Evolutionary conservation across 768 basidiomycete genomes (phyloP), one percentile per base, ranked within the genome.

Genomic region (Tylopilus subfusipes): DNA sequence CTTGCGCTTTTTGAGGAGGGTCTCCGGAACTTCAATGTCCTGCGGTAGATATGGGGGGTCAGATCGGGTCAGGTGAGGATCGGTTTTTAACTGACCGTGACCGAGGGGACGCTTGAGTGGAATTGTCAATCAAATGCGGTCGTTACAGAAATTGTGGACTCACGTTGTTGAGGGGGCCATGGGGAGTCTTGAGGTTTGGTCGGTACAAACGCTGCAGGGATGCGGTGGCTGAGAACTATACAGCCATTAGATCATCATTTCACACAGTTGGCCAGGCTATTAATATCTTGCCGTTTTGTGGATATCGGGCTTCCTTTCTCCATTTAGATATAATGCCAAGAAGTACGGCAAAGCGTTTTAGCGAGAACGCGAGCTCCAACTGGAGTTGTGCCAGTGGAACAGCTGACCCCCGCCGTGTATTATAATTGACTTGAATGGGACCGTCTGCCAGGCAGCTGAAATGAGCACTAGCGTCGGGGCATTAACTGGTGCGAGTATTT

Each of bases 1-100:
- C 80, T 95, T 94, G 78, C 95, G 87, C 82, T 96, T 98, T 85
- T 97, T 98, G 80, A 98, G 92, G 80, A 98, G 86, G 71, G 95
- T 98, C 87, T 97, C 95, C 74, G 95, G 95, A 78, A 96, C 95
- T 84, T 95, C 90, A 73, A 97, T 86, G 70, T 86, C 84, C 90
- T 93, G 66, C 57, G 57, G 47, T 25, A 21, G 21, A 38, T 22
- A 30, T 38, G 18, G 39, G 0, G 22, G 22, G 52, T 68, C 33
- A 72, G 42, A 52, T 45, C 51, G 55, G 24, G 48, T 52, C 18
- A 16, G 44, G 54, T 22, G 45, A 50, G n/a, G 7, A 43, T 39
- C 30, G 18, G 7, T 16, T 52, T 47, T 40, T 24, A 43, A 72
- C 78, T 58, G 45, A 79, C 78, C 75, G 77, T 67, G 68, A 76